phyloP scores from a whole-genome alignment of 208 protist genomes.

The Endotrypanum monterogeii region DNA sequence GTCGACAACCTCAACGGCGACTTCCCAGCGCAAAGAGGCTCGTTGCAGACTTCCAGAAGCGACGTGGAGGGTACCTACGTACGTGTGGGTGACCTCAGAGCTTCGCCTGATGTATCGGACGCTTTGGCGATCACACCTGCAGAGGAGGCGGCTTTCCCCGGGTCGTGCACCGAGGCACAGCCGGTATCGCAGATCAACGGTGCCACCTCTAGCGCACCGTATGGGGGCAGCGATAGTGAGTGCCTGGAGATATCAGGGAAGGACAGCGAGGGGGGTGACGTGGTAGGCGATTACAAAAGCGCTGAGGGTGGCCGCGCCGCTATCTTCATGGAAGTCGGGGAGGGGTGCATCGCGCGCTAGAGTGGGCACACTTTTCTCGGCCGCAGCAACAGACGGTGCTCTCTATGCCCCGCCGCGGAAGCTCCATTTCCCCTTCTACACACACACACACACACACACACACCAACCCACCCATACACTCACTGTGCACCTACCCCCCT shows the following conservation, averaged over 20 bases:
- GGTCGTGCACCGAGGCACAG: conserved; percentile 18
- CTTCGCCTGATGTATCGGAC: conserved; percentile 8
- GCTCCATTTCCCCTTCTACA: not conserved
- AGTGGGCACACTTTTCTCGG: not conserved
- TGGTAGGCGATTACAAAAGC: too few relatives aligned
- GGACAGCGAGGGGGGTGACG: not conserved
- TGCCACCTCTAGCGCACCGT: not conserved
- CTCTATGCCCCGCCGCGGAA: not conserved
- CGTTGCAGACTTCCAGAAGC: not conserved
- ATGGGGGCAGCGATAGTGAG: not conserved
- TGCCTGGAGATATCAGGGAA: not conserved
- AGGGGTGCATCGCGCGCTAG: not conserved
- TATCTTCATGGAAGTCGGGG: not conserved
- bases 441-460: not conserved
- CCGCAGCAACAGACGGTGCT: not conserved
- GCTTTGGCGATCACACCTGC: conserved; percentile 7
- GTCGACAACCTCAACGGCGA: not conserved
- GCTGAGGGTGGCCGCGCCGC: not conserved
- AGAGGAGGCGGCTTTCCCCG: conserved; percentile 12
- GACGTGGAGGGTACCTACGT: not conserved
- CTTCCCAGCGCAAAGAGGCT: not conserved
- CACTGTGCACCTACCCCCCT: not conserved
- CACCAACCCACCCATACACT: not conserved
- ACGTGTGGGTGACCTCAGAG: not conserved
- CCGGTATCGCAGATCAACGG: conserved; percentile 1